Evolutionary conservation across 768 basidiomycete species (phyloP).

Genomic region (Ramaria rubella): DNA sequence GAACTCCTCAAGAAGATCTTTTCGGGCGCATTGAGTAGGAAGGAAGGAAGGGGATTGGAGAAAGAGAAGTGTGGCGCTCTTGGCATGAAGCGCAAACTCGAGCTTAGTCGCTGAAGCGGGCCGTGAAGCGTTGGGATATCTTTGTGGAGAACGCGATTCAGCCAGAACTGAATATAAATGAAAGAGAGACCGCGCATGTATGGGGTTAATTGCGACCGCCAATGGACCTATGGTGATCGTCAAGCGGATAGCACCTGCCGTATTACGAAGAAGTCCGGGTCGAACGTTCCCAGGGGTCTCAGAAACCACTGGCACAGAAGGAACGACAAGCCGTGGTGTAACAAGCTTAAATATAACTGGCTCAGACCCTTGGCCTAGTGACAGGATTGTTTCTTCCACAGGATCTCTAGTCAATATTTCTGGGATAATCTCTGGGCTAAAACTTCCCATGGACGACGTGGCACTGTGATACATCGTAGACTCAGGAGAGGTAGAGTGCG

Average conservation of each 20-base stretch:
- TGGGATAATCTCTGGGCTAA: conserved; percentile 10
- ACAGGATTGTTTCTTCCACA: conserved; percentile 45
- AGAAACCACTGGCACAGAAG: conserved; percentile 13
- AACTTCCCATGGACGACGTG: conserved; percentile 32
- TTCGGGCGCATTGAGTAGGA: background rate
- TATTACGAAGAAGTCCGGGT: background rate
- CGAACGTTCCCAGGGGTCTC: background rate
- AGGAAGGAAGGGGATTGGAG: background rate
- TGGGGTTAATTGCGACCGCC: conserved; percentile 6
- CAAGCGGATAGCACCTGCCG: background rate
- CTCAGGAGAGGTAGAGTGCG: conserved; percentile 27
- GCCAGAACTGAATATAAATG: conserved; percentile 1
- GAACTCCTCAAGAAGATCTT: background rate
- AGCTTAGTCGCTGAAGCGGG: background rate
- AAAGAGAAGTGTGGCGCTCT: background rate
- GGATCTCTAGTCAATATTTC: conserved; percentile 5
- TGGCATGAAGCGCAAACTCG: background rate
- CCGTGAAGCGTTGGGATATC: background rate
- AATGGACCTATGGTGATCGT: background rate
- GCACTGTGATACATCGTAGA: conserved; percentile 78
- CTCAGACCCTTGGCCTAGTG: conserved; percentile 46
- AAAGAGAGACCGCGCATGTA: conserved; percentile 1
- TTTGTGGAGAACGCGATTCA: background rate
- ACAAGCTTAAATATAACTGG: conserved; percentile 52
- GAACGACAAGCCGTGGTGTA: conserved; percentile 33